These are phyloP conservation scores for Bipolaris bicolor DNA, from an alignment of 2,329 filamentous ascomycete species.

Conservation along the genomic window DNA sequence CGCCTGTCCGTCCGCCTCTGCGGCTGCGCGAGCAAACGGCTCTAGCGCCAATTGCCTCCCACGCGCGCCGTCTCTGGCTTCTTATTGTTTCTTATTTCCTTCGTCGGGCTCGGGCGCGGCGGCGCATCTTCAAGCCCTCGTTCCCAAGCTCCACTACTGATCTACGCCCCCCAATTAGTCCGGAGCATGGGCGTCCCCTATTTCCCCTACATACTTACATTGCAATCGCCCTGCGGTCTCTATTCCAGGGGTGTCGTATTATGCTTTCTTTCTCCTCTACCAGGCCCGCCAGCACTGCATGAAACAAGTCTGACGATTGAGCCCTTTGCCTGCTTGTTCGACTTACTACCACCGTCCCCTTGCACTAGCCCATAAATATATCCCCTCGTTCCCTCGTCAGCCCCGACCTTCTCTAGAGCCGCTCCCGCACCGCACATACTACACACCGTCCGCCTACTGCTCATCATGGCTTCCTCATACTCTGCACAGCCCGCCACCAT, in stretches of 20 bases:
- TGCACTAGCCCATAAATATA: conserved; percentile 18
- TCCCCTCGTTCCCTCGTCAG: conserved; percentile 5
- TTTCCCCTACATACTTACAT: conserved; percentile 28
- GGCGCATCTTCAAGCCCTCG: conserved; percentile 11
- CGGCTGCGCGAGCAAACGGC: neutral
- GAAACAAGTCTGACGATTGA: conserved; percentile 34
- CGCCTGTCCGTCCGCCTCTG: neutral
- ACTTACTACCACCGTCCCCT: conserved; percentile 2
- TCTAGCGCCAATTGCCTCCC: neutral
- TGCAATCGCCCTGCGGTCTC: conserved; percentile 21
- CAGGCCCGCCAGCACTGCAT: conserved; percentile 23
- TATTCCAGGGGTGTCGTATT: conserved; percentile 32
- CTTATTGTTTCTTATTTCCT: neutral
- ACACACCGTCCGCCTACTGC: conserved; percentile 10
- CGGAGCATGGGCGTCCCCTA: conserved; percentile 32
- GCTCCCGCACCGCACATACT: conserved; percentile 10
- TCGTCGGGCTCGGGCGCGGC: conserved; percentile 16
- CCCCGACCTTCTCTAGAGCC: conserved; percentile 13
- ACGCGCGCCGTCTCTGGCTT: neutral
- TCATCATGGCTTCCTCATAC: conserved; percentile 18
- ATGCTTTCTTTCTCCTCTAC: conserved; percentile 31
- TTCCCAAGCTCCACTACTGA: conserved; percentile 20
- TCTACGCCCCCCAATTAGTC: conserved; percentile 27
- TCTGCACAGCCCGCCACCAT: conserved; percentile 30
- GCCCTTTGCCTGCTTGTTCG: conserved; percentile 18